Evolutionary conservation across 345 rosid species (phyloP).

Genomic region (Chamaenerion angustifolium): DNA sequence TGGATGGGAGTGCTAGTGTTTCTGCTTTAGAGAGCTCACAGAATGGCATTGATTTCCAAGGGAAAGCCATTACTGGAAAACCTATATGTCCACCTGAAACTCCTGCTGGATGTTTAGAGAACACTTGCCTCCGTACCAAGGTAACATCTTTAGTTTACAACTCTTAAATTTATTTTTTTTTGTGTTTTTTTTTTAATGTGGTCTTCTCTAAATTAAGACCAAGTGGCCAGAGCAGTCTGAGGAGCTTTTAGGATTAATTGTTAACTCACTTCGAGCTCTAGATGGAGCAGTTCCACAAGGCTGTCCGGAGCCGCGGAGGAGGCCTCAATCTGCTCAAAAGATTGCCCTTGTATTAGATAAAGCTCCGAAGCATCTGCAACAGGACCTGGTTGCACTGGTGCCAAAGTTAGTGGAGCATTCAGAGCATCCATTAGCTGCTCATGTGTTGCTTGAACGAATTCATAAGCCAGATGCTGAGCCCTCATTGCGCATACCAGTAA

Average conservation of each 20-base stretch:
- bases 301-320: conserved; percentile 85
- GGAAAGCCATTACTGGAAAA: conserved; percentile 42
- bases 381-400: conserved; percentile 80
- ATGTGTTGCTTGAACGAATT: conserved; percentile 74
- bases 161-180: too few relatives aligned
- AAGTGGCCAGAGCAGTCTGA: conserved; percentile 99
- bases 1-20: conserved; percentile 29
- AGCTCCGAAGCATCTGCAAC: conserved; percentile 86
- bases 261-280: conserved; percentile 82
- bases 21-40: conserved; percentile 73
- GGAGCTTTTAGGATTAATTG: conserved; percentile 93
- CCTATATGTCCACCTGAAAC: conserved; percentile 50
- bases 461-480: conserved; percentile 83
- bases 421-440: conserved; percentile 93
- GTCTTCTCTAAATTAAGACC: conserved; percentile 33
- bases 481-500: conserved; percentile 65
- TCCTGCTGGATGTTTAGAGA: conserved; percentile 45
- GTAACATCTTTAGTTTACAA: conserved; percentile 18
- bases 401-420: conserved; percentile 96
- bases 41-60: conserved; percentile 31
- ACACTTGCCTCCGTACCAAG: conserved; percentile 59
- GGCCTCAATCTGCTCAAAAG: conserved; percentile 91
- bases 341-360: conserved; percentile 87
- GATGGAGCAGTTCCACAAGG: conserved; percentile 94
- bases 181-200: neutral